A percentile compares a stretch with the other conserved stretches of the same genome.
Conservation (phyloP, 192 early-diverging fungal species). For the Backusella liffmaniae region DNA sequence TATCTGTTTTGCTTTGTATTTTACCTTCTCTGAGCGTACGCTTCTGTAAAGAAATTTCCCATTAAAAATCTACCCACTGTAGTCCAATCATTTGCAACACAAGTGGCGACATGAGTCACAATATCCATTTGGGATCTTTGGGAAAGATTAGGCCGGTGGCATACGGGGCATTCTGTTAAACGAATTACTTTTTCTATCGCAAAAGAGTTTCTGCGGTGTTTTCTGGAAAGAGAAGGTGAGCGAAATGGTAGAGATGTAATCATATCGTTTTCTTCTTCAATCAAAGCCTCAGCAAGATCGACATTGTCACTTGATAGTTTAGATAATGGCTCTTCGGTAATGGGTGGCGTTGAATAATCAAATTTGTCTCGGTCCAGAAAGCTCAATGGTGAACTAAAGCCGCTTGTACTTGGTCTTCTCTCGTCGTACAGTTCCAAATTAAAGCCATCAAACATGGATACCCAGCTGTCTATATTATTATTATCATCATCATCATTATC, state of each 20-base stretch:
- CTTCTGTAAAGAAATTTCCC: constrained; percentile 76
- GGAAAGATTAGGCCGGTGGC: constrained; percentile 52
- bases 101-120: constrained; percentile 73
- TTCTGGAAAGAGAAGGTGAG: not conserved
- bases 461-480: not conserved
- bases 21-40: constrained; percentile 71
- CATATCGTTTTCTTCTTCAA: not conserved
- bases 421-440: not conserved
- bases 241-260: not conserved
- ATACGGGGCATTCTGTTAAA: constrained; percentile 70
- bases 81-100: constrained; percentile 66
- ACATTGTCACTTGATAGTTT: constrained; percentile 4
- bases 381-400: not conserved
- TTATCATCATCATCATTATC: constrained; percentile 34
- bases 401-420: not conserved
- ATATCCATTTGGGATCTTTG: constrained; percentile 62
- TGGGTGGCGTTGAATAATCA: not conserved
- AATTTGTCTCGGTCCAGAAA: not conserved
- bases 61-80: constrained; percentile 70
- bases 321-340: not conserved
- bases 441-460: not conserved
- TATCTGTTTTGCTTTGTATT: constrained; percentile 29
- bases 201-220: not conserved
- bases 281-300: constrained; percentile 21
- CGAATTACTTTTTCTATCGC: constrained; percentile 59